These are phyloP conservation scores for Articulospora tetracladia DNA, from an alignment of 495 filamentous ascomycete species.

Conservation along the genomic window DNA sequence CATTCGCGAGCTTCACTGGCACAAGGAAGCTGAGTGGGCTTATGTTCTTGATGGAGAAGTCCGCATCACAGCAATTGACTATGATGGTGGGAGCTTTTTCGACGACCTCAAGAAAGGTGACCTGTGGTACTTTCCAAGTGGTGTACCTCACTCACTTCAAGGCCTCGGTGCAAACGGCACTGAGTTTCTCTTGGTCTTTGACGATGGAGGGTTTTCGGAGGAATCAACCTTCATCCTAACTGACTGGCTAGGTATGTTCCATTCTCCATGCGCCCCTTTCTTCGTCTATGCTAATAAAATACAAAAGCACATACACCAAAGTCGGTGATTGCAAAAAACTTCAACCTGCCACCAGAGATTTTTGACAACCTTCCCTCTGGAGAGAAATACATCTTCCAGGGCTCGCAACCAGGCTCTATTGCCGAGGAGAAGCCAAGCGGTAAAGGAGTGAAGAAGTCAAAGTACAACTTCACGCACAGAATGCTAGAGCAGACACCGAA, in stretches of 20 bases:
- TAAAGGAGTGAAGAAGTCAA: conserved; percentile 14
- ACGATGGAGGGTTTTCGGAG: conserved; percentile 65
- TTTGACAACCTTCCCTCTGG: conserved; percentile 52
- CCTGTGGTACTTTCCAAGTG: conserved; percentile 73
- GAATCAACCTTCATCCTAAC: conserved; percentile 66
- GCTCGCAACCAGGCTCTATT: conserved; percentile 29
- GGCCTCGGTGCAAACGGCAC: conserved; percentile 62
- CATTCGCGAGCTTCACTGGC: conserved; percentile 73
- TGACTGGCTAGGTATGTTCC: conserved; percentile 56
- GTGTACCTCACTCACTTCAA: conserved; percentile 66
- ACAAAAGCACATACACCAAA: conserved; percentile 18
- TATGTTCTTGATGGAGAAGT: conserved; percentile 59
- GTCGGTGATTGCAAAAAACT: conserved; percentile 19
- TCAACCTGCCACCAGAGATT: conserved; percentile 40
- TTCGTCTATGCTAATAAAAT: conserved; percentile 21
- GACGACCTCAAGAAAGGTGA: conserved; percentile 68
- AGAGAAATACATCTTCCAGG: conserved; percentile 71
- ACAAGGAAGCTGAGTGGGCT: conserved; percentile 68
- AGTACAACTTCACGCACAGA: conserved; percentile 17
- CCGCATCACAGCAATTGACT: conserved; percentile 61
- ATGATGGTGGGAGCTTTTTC: conserved; percentile 64
- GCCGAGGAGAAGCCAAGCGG: conserved; percentile 14
- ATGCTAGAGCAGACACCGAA: conserved; percentile 14
- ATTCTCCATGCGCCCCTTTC: conserved; percentile 36
- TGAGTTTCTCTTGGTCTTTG: conserved; percentile 69